These are phyloP conservation scores for Cadophora malorum DNA, from an alignment of 2,329 filamentous ascomycete species.

Conservation along the genomic window DNA sequence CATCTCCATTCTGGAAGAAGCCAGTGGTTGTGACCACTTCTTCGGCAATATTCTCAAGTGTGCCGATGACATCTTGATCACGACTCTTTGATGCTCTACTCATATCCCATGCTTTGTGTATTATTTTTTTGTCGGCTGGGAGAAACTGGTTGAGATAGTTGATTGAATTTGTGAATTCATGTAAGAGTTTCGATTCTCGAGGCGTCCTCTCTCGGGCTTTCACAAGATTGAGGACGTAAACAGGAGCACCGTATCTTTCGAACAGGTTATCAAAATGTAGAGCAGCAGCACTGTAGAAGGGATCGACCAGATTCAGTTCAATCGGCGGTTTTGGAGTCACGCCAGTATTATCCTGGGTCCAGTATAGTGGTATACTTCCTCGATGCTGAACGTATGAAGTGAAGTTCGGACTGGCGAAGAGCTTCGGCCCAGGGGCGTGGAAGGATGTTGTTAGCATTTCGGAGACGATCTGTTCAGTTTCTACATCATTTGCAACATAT, in stretches of 20 bases:
- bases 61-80: constrained; percentile 93
- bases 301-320: constrained; percentile 92
- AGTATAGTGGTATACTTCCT: constrained; percentile 95
- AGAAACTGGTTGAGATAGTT: constrained; percentile 95
- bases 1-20: constrained; percentile 93
- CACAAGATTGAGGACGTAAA: constrained; percentile 92
- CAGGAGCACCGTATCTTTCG: constrained; percentile 86
- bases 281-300: constrained; percentile 91
- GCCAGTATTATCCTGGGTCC: constrained; percentile 95
- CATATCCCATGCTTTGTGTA: constrained; percentile 98
- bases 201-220: constrained; percentile 88
- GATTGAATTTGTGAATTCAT: constrained; percentile 86
- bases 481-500: constrained; percentile 97
- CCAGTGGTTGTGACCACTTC: constrained; percentile 85
- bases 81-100: constrained; percentile 90
- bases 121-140: constrained; percentile 81
- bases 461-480: constrained; percentile 97
- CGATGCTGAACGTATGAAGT: constrained; percentile 97
- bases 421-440: constrained; percentile 83
- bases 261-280: constrained; percentile 96
- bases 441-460: constrained; percentile 95
- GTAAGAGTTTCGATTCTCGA: constrained; percentile 87
- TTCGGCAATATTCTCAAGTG: constrained; percentile 87
- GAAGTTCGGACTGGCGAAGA: constrained; percentile 89
- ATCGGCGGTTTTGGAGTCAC: constrained; percentile 97